phyloP scores from a whole-genome alignment of 768 basidiomycete species.

The Suillus cothurnatus region DNA sequence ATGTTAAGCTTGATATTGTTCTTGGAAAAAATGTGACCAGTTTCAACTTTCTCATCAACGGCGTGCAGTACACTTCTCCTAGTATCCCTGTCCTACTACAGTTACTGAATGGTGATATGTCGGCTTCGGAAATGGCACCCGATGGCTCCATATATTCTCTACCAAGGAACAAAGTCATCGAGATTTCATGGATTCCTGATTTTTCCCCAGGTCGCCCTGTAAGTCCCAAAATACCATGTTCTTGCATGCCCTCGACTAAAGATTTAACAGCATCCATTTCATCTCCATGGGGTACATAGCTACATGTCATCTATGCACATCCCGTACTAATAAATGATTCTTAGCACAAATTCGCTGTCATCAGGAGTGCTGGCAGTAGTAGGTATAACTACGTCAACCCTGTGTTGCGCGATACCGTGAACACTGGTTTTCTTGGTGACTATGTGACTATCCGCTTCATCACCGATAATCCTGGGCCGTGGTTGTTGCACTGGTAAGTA shows the following conservation, averaged over 20 bases:
- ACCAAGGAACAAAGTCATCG: slow-evolving; percentile 47
- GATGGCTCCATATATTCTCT: slow-evolving; percentile 46
- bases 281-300: slow-evolving; percentile 19
- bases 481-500: slow-evolving; percentile 1
- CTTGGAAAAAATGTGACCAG: slow-evolving; percentile 32
- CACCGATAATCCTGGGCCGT: slow-evolving; percentile 3
- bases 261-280: slow-evolving; percentile 25
- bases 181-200: slow-evolving; percentile 30
- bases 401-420: background rate
- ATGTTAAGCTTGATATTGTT: slow-evolving; percentile 37
- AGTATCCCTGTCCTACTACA: slow-evolving; percentile 49
- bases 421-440: background rate
- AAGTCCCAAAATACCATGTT: background rate
- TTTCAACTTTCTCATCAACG: slow-evolving; percentile 31
- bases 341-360: background rate
- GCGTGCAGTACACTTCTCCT: slow-evolving; percentile 37
- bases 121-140: slow-evolving; percentile 39
- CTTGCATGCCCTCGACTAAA: background rate
- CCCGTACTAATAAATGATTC: background rate
- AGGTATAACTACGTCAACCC: background rate
- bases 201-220: slow-evolving; percentile 11
- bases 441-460: slow-evolving; percentile 1
- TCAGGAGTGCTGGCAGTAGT: background rate
- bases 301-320: background rate
- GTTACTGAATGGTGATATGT: slow-evolving; percentile 40